Percentiles rank a stretch among this genome's conserved stretches.
These are phyloP conservation scores for Rhizophagus prolifer DNA, from an alignment of 192 early-diverging fungal genomes.

Conservation along the genomic window DNA sequence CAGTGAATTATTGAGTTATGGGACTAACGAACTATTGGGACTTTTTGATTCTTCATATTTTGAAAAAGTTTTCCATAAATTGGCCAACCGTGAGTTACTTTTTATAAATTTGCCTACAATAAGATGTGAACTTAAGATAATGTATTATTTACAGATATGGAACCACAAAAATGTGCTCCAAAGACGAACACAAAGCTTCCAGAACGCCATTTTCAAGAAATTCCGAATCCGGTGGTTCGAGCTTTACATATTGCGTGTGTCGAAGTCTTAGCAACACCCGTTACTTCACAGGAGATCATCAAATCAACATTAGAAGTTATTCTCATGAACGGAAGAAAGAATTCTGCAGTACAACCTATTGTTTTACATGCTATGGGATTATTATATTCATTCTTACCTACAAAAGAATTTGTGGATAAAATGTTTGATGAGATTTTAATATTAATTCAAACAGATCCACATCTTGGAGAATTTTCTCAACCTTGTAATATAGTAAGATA, in stretches of 20 bases:
- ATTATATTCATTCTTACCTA: slow-evolving; percentile 40
- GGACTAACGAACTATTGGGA: slow-evolving; percentile 34
- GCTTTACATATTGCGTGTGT: slow-evolving; percentile 52
- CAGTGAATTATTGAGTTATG: slow-evolving; percentile 39
- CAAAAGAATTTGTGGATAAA: slow-evolving; percentile 45
- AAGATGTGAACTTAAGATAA: not conserved
- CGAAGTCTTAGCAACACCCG: slow-evolving; percentile 46
- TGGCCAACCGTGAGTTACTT: slow-evolving; percentile 43
- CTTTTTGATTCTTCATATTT: slow-evolving; percentile 53
- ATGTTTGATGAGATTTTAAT: slow-evolving; percentile 50
- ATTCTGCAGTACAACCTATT: slow-evolving; percentile 37
- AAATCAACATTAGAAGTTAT: slow-evolving; percentile 44
- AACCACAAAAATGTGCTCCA: slow-evolving; percentile 54
- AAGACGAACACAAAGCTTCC: slow-evolving; percentile 47
- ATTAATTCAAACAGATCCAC: slow-evolving; percentile 38
- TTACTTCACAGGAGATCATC: slow-evolving; percentile 41
- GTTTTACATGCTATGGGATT: slow-evolving; percentile 45
- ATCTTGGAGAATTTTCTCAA: slow-evolving; percentile 41
- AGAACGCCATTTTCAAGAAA: slow-evolving; percentile 60
- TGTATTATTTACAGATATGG: slow-evolving; percentile 35
- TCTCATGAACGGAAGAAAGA: slow-evolving; percentile 39
- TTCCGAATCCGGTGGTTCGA: slow-evolving; percentile 61
- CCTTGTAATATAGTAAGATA: slow-evolving; percentile 44
- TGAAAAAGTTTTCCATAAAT: slow-evolving; percentile 49
- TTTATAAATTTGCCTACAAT: not conserved